Base-by-base conservation (phyloP, 805 yeast species). In the Lipomyces yamadae region DNA sequence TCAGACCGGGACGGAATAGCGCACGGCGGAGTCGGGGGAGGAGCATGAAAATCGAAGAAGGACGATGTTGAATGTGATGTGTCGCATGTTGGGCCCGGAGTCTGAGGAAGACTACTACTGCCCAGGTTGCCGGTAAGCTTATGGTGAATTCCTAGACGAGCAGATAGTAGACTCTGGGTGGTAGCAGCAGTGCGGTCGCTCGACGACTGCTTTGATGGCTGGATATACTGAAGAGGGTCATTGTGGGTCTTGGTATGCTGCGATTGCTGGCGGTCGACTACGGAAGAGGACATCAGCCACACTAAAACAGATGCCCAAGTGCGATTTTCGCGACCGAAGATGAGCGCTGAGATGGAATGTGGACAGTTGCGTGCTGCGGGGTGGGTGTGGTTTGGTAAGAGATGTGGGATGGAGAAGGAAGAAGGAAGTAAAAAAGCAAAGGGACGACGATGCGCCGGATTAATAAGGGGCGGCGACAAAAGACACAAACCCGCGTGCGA, bases 11-110 rank as follows among this genome's bases (percentile, higher is more conserved):
- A 42, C 48, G 48, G 48, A 42, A 42, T 42, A 10, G 48, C 15
- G 48, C 58, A 33, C 10, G 53, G 52, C 18, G 48, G 62, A 48
- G 62, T 45, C 4, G 57, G 56, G 30, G 62, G 45, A 35, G 58
- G 45, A 32, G 48, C 24, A 24, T 24, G 50, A 4, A n/a, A 32
- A 45, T 15, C 58, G 37, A 42, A 55, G 53, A 37, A 45, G 42
- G 64, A 48, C 59, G 61, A 52, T 11, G 42, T 29, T 11, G 60
- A 24, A 8, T 8, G n/a, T 29, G 64, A 11, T 6, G 24, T 24
- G 1, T 32, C 57, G 2, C 6, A 15, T 2, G 11, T 32, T 15
- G 48, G 60, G 18, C 52, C 52, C 13, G 33, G 35, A 24, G 48
- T 35, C 52, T 5, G 52, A 42, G 48, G 18, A 11, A 42, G 48